phyloP scores from a whole-genome alignment of 2,329 filamentous ascomycete genomes.

The Pyrenochaeta sp. region DNA sequence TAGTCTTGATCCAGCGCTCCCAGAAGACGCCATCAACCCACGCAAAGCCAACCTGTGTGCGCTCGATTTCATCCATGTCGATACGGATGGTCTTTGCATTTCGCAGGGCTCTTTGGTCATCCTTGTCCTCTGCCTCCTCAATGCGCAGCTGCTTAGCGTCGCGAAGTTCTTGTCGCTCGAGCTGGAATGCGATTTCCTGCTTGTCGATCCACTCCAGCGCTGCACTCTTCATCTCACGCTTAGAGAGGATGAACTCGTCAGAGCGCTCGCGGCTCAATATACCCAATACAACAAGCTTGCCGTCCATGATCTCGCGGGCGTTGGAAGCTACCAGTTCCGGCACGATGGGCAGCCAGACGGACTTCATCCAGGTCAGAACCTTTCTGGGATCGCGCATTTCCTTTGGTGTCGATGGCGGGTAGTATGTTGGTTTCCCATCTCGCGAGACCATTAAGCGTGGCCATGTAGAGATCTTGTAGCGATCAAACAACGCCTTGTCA shows the following conservation, averaged over 20 bases:
- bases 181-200: constrained; percentile 88
- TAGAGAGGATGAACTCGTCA: constrained; percentile 79
- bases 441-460: constrained; percentile 90
- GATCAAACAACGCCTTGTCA: constrained; percentile 75
- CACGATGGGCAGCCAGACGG: constrained; percentile 94
- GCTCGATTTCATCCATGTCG: constrained; percentile 85
- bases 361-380: constrained; percentile 92
- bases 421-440: constrained; percentile 90
- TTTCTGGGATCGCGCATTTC: constrained; percentile 90
- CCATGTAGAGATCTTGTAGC: constrained; percentile 97
- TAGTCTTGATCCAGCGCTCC: constrained; percentile 96
- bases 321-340: constrained; percentile 92
- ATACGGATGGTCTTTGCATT: constrained; percentile 91
- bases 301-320: constrained; percentile 92
- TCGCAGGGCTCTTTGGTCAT: constrained; percentile 85
- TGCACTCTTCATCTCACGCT: constrained; percentile 92
- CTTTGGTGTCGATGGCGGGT: constrained; percentile 82
- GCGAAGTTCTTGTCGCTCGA: constrained; percentile 90
- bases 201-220: constrained; percentile 99
- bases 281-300: constrained; percentile 92
- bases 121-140: constrained; percentile 93
- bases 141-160: constrained; percentile 95
- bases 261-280: constrained; percentile 82
- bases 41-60: constrained; percentile 90
- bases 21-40: constrained; percentile 98